A percentile compares a stretch with the other conserved stretches of the same genome.
Conservation (phyloP, 2,329 filamentous ascomycete genomes). For the Diaporthe velutina region DNA sequence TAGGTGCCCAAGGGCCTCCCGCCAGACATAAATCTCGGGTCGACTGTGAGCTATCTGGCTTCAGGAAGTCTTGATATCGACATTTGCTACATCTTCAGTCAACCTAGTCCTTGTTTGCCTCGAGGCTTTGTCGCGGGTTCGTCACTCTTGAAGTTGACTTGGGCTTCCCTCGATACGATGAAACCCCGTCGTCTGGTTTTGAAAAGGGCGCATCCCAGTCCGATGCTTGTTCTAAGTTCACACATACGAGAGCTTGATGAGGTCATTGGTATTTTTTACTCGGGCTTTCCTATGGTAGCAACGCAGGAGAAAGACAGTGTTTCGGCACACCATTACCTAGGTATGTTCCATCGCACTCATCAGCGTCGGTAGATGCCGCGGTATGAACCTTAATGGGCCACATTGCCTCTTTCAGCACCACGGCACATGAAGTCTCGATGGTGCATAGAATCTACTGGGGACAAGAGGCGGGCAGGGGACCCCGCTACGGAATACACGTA, state of each 20-base stretch:
- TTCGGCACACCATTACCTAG: too few species aligned
- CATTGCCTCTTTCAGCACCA: neutral
- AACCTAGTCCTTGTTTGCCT: fast-evolving
- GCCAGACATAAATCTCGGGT: neutral
- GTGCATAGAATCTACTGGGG: neutral
- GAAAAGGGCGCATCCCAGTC: neutral
- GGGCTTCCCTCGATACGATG: neutral
- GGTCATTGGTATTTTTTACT: neutral
- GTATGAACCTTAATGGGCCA: neutral
- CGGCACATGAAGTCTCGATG: neutral
- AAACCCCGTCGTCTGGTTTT: neutral
- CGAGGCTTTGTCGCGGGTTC: neutral
- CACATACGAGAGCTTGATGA: neutral
- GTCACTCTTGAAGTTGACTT: neutral
- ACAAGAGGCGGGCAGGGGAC: too few species aligned
- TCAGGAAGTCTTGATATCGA: neutral
- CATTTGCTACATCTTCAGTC: too few species aligned
- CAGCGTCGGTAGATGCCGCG: neutral
- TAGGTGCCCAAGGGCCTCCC: neutral
- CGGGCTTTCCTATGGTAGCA: neutral
- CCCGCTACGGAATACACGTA: too few species aligned
- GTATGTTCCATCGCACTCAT: too few species aligned
- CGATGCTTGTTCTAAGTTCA: neutral
- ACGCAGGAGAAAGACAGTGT: neutral
- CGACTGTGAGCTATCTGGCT: neutral